These are phyloP conservation scores for Aspergillus sojae DNA, from an alignment of 2,329 filamentous ascomycete species.

Conservation along the genomic window DNA sequence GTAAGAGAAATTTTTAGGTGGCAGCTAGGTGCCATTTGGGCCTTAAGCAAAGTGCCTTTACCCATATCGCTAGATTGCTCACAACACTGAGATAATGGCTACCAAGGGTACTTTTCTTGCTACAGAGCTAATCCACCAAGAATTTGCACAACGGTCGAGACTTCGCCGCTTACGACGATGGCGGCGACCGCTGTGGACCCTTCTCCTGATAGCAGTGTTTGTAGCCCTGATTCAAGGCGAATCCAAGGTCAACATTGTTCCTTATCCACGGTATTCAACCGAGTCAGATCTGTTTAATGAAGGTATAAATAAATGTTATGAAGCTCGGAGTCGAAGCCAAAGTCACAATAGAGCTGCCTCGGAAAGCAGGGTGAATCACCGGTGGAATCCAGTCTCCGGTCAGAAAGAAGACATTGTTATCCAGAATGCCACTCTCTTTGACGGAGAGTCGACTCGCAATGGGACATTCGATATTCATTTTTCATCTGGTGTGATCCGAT, in stretches of 20 bases:
- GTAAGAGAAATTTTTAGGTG: no score
- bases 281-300: background rate
- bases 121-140: fast-evolving
- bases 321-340: background rate
- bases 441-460: background rate
- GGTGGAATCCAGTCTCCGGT: background rate
- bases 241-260: background rate
- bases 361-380: background rate
- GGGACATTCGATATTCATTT: background rate
- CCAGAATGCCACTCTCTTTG: background rate
- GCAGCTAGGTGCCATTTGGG: no score
- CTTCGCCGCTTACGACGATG: background rate
- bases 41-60: no score
- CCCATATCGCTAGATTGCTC: no score
- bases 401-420: background rate
- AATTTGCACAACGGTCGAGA: background rate
- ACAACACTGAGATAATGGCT: no score
- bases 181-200: background rate
- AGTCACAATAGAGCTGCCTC: background rate
- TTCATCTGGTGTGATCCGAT: background rate
- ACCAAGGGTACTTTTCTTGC: background rate
- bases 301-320: background rate
- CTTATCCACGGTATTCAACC: background rate
- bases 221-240: background rate
- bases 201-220: background rate